A percentile compares a stretch with the other conserved stretches of the same genome.
phyloP scores from a whole-genome alignment of 352 stramenopile genomes.

The Stramenopiles sp. region DNA sequence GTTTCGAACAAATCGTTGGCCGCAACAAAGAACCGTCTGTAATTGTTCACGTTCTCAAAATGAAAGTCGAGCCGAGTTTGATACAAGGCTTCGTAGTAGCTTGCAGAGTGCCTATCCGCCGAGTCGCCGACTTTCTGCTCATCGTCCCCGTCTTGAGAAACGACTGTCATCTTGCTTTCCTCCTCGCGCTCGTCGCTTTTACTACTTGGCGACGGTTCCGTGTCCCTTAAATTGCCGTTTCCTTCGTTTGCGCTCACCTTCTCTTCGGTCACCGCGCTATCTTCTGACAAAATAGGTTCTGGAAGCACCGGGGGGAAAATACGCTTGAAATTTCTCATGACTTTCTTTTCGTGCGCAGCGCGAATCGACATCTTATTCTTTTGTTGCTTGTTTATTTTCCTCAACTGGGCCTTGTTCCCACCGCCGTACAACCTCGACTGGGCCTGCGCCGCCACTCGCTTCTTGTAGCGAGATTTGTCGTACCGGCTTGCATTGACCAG shows the following conservation, averaged over 20 bases:
- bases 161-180: no score
- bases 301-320: background rate
- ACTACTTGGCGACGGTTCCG: no score
- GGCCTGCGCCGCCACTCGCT: background rate
- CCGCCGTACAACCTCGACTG: background rate
- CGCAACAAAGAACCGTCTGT: background rate
- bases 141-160: background rate
- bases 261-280: background rate
- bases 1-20: background rate
- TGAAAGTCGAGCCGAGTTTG: background rate
- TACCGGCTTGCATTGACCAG: slow-evolving; percentile 34
- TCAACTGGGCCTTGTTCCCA: background rate
- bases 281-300: background rate
- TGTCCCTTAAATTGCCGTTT: no score
- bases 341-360: background rate
- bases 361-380: slow-evolving; percentile 1
- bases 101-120: background rate
- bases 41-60: background rate
- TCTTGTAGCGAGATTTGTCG: background rate
- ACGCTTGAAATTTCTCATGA: background rate
- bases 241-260: background rate
- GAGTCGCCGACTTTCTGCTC: background rate
- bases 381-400: background rate
- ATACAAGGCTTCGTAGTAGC: background rate
- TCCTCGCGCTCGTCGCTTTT: background rate